A percentile compares a stretch with the other conserved stretches of the same genome.
Conservation (phyloP, 176 grass and related monocot genomes). For the Paspalum vaginatum region DNA sequence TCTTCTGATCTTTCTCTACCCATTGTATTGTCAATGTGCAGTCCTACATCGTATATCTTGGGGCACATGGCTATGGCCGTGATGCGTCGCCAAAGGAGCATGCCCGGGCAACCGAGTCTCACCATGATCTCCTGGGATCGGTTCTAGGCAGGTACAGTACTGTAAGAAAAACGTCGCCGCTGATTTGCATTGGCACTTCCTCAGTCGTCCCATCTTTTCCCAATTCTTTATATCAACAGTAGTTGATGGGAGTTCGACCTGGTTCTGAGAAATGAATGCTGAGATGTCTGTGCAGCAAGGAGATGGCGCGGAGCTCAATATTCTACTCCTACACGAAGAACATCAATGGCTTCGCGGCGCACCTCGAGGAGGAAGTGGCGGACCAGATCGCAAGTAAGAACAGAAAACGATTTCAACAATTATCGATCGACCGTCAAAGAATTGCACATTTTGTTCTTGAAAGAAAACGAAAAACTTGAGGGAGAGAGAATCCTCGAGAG, state of each 20-base stretch:
- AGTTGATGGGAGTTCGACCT: not conserved
- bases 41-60: slow-evolving; percentile 89
- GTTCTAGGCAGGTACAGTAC: slow-evolving; percentile 53
- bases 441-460: not conserved
- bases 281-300: slow-evolving; percentile 37
- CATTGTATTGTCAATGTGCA: slow-evolving; percentile 11
- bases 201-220: not conserved
- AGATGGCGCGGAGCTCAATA: slow-evolving; percentile 50
- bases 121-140: slow-evolving; percentile 60
- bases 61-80: slow-evolving; percentile 47
- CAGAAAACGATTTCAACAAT: too few species aligned
- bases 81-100: slow-evolving; percentile 42
- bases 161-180: not conserved
- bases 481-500: not conserved
- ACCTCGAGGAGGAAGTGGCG: slow-evolving; percentile 54
- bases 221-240: not conserved
- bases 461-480: not conserved
- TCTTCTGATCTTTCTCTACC: not conserved
- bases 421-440: too few species aligned
- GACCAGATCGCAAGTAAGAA: slow-evolving; percentile 53
- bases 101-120: slow-evolving; percentile 51
- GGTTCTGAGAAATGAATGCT: not conserved
- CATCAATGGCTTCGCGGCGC: slow-evolving; percentile 83
- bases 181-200: too few species aligned
- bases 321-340: slow-evolving; percentile 83